Conservation (phyloP, 345 rosid genomes). For the Eucalyptus brandiana region DNA sequence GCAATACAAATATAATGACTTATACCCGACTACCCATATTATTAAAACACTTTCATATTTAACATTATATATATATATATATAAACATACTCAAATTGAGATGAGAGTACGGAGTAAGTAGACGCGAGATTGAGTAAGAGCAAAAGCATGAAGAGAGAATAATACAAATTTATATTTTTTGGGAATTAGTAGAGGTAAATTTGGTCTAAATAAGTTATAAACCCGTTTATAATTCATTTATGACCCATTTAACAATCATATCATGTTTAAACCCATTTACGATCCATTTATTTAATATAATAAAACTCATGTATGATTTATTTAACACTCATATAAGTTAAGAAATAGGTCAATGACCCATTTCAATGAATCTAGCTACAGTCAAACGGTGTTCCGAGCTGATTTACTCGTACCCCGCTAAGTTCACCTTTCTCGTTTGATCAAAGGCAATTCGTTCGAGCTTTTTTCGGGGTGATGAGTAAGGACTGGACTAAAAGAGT, state of each 20-base stretch:
- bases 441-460: neutral
- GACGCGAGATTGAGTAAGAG: accelerated
- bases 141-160: neutral
- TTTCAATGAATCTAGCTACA: neutral
- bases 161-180: no score
- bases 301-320: neutral
- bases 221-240: no score
- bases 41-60: neutral
- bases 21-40: accelerated
- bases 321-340: neutral
- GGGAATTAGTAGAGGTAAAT: no score
- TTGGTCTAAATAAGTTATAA: no score
- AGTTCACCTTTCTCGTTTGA: neutral
- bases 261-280: neutral
- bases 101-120: accelerated
- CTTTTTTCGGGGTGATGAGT: no score
- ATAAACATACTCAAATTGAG: neutral
- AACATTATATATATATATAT: no score
- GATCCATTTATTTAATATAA: neutral
- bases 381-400: neutral
- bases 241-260: no score
- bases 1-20: no score
- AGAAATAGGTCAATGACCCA: neutral
- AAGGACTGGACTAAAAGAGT: neutral
- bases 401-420: neutral